These are phyloP conservation scores for Begonia masoniana DNA, from an alignment of 306 rosid species.

Conservation along the genomic window DNA sequence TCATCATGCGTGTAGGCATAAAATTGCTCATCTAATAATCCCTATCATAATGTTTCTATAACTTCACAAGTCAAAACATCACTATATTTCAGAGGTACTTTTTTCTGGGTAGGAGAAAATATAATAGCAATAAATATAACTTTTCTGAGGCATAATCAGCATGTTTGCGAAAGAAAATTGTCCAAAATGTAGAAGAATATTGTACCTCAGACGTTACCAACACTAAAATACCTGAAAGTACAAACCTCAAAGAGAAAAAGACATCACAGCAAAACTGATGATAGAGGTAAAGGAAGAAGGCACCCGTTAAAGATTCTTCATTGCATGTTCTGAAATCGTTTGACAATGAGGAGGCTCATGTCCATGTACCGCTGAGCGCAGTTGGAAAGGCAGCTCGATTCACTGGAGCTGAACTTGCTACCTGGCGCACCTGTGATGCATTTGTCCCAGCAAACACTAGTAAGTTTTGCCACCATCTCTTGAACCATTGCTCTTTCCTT, in stretches of 20 bases:
- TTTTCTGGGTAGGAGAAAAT: too few relatives aligned
- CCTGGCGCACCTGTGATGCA: constrained; percentile 77
- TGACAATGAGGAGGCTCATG: constrained; percentile 52
- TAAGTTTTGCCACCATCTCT: constrained; percentile 81
- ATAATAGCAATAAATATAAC: too few relatives aligned
- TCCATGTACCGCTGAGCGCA: constrained; percentile 84
- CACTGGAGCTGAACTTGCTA: constrained; percentile 80
- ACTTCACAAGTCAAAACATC: too few relatives aligned
- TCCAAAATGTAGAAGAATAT: too few relatives aligned
- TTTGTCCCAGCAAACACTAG: constrained; percentile 83
- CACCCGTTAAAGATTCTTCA: constrained; percentile 18
- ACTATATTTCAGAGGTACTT: too few relatives aligned
- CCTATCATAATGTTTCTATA: too few relatives aligned
- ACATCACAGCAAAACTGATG: background rate
- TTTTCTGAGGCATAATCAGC: too few relatives aligned
- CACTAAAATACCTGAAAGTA: background rate
- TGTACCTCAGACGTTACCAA: too few relatives aligned
- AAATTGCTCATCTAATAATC: too few relatives aligned
- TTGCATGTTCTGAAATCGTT: constrained; percentile 59
- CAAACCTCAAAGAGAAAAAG: background rate
- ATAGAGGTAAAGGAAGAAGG: too few relatives aligned
- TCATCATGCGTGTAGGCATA: too few relatives aligned
- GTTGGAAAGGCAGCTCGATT: constrained; percentile 53
- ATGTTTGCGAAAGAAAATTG: too few relatives aligned
- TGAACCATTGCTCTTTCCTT: constrained; percentile 59